These are phyloP conservation scores for Candida insectorum DNA, from an alignment of 805 yeast species.

Conservation along the genomic window DNA sequence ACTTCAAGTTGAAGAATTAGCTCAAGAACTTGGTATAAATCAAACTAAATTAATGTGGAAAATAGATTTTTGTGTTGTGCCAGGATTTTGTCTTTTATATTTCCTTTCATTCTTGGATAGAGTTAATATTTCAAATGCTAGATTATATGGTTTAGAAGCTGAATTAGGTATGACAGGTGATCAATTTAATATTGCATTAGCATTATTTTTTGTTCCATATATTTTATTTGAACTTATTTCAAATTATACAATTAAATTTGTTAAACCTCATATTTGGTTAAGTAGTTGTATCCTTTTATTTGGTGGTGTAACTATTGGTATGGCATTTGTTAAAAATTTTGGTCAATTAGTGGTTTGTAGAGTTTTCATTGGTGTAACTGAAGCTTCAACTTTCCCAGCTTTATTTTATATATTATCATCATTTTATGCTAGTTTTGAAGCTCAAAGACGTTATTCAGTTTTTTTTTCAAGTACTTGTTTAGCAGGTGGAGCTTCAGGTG, in stretches of 20 bases:
- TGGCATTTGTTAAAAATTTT: constrained; percentile 60
- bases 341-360: constrained; percentile 62
- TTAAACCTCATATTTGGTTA: constrained; percentile 66
- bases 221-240: constrained; percentile 62
- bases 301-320: constrained; percentile 61
- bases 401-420: constrained; percentile 66
- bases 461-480: constrained; percentile 70
- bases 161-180: constrained; percentile 54
- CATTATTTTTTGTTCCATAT: constrained; percentile 72
- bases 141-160: constrained; percentile 60
- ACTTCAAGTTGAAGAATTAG: constrained; percentile 6
- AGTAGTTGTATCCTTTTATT: constrained; percentile 56
- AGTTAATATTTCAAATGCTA: constrained; percentile 80
- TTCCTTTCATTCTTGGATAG: constrained; percentile 77
- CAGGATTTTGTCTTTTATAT: constrained; percentile 72
- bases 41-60: constrained; percentile 58
- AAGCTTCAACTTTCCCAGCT: constrained; percentile 73
- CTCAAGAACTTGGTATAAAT: constrained; percentile 40
- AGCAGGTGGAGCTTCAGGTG: constrained; percentile 79
- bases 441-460: constrained; percentile 65
- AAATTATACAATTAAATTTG: constrained; percentile 55
- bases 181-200: constrained; percentile 62
- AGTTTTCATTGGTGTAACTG: constrained; percentile 63
- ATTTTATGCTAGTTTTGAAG: constrained; percentile 61
- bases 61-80: constrained; percentile 65